Conservation (phyloP, 2,329 filamentous ascomycete genomes). For the Scytalidium lignicola region DNA sequence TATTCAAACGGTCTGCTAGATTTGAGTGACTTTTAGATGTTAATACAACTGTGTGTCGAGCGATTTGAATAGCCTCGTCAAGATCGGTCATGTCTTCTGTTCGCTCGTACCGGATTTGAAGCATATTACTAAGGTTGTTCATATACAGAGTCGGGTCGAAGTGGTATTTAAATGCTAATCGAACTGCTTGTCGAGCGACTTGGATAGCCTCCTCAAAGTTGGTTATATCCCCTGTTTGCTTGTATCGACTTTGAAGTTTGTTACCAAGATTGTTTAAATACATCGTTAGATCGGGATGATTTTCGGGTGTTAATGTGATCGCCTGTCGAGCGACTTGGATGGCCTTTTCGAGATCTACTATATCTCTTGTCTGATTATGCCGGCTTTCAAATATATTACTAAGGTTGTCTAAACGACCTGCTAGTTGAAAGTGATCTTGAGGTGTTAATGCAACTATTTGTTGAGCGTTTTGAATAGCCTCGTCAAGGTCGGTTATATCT, state of each 20-base stretch:
- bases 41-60: too few relatives aligned
- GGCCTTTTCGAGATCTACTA: too few relatives aligned
- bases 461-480: too few relatives aligned
- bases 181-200: not conserved
- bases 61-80: too few relatives aligned
- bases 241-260: conserved; percentile 1
- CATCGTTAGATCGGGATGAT: conserved; percentile 3
- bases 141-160: not conserved
- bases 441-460: too few relatives aligned
- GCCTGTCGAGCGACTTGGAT: too few relatives aligned
- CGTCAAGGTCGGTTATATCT: not conserved
- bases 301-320: not conserved
- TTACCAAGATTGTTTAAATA: conserved; percentile 7
- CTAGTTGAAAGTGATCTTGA: too few relatives aligned
- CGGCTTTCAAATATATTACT: too few relatives aligned
- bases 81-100: not conserved
- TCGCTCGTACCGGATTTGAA: not conserved
- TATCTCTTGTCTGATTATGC: too few relatives aligned
- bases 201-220: conserved; percentile 9
- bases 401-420: too few relatives aligned
- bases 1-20: too few relatives aligned
- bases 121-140: not conserved
- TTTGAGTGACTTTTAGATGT: too few relatives aligned
- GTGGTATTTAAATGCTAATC: not conserved
- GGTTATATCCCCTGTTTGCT: conserved; percentile 2